Conservation (phyloP, 1,139 yeast genomes). For the Debaryomycetaceae sp. region DNA sequence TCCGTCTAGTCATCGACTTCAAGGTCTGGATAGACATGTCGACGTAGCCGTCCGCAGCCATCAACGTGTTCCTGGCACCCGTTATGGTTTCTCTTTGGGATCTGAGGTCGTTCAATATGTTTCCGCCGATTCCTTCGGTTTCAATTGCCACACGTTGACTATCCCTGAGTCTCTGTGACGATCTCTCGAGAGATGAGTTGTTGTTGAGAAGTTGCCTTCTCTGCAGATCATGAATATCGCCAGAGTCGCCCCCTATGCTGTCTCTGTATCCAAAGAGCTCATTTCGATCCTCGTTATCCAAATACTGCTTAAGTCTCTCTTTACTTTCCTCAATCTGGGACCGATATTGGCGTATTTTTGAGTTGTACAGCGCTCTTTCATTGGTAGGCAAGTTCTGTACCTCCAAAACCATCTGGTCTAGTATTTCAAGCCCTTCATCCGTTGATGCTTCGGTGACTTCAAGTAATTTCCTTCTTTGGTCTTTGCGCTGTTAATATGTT, state of each 20-base stretch:
- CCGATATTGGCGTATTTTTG: slow-evolving; percentile 67
- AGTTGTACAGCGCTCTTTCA: slow-evolving; percentile 63
- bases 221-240: slow-evolving; percentile 59
- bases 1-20: slow-evolving; percentile 86
- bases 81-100: slow-evolving; percentile 91
- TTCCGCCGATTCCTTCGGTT: slow-evolving; percentile 89
- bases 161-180: slow-evolving; percentile 79
- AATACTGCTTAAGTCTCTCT: slow-evolving; percentile 44
- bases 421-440: slow-evolving; percentile 75
- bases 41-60: slow-evolving; percentile 90
- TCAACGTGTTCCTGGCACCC: slow-evolving; percentile 77
- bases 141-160: slow-evolving; percentile 90
- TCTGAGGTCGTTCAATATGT: slow-evolving; percentile 81
- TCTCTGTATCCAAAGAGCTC: slow-evolving; percentile 64
- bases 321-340: slow-evolving; percentile 58
- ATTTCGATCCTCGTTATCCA: slow-evolving; percentile 62
- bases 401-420: slow-evolving; percentile 79
- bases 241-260: slow-evolving; percentile 28
- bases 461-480: slow-evolving; percentile 47
- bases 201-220: slow-evolving; percentile 77
- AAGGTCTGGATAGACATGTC: slow-evolving; percentile 86
- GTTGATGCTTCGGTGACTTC: slow-evolving; percentile 63
- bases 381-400: slow-evolving; percentile 76
- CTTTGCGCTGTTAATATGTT: slow-evolving; percentile 15
- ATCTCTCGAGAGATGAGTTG: slow-evolving; percentile 77